phyloP scores from a whole-genome alignment of 1,284 basidiomycete genomes.

The Chalciporus sp. region DNA sequence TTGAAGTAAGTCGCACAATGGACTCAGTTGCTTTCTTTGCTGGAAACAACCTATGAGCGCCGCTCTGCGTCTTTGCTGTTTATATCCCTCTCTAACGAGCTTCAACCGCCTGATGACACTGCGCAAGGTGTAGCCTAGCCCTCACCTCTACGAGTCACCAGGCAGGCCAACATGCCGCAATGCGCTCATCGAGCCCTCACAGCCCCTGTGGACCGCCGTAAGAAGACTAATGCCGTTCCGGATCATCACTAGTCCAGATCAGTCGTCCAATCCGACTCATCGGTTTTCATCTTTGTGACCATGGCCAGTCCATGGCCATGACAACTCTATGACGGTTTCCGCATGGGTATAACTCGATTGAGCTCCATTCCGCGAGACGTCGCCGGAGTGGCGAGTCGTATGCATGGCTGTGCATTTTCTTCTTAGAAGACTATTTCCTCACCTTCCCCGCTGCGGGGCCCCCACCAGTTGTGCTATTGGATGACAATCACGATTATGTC shows the following conservation, averaged over 20 bases:
- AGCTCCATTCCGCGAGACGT: neutral
- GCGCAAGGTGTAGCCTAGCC: too few species aligned
- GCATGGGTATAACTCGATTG: neutral
- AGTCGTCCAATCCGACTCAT: neutral
- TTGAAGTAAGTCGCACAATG: neutral
- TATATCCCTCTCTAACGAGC: too few species aligned
- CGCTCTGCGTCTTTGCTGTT: too few species aligned
- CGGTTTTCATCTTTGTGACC: neutral
- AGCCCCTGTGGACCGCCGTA: neutral
- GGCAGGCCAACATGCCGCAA: too few species aligned
- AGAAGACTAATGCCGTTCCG: neutral
- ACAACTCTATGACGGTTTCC: neutral
- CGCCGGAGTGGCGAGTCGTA: neutral
- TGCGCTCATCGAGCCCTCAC: too few species aligned
- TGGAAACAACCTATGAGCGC: too few species aligned
- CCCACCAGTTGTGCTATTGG: neutral
- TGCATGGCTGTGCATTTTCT: neutral
- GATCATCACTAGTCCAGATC: neutral
- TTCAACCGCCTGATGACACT: too few species aligned
- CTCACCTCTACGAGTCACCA: too few species aligned
- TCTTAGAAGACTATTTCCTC: neutral
- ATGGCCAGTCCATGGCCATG: neutral
- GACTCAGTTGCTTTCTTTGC: too few species aligned
- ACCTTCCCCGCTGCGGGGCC: neutral
- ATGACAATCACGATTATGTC: neutral